These are phyloP conservation scores for Globisporangium emineosum DNA, from an alignment of 352 stramenopile genomes.

Conservation along the genomic window DNA sequence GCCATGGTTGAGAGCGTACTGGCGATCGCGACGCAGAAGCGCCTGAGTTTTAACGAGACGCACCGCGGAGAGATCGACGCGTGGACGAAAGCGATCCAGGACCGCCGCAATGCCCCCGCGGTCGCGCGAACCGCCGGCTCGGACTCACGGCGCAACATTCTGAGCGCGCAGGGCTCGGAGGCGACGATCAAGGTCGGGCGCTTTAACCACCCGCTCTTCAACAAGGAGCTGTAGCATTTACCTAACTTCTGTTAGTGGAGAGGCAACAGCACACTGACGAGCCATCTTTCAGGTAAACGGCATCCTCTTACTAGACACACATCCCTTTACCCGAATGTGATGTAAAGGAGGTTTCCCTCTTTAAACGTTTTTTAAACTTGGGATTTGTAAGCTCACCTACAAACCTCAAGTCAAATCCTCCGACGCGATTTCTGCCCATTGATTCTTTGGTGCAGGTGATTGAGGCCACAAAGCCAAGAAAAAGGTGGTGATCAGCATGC, in stretches of 20 bases:
- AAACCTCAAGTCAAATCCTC: not conserved
- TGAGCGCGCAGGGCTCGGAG: slow-evolving; percentile 37
- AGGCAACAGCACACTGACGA: too few species aligned
- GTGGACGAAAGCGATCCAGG: slow-evolving; percentile 62
- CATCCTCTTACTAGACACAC: not conserved
- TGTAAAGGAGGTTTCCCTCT: not conserved
- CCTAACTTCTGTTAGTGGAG: too few species aligned
- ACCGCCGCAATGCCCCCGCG: slow-evolving; percentile 37
- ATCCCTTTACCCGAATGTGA: not conserved
- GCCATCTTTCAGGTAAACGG: not conserved
- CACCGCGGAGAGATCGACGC: slow-evolving; percentile 53
- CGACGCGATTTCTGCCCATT: slow-evolving; percentile 11
- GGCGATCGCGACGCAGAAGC: slow-evolving; percentile 44
- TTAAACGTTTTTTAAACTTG: not conserved
- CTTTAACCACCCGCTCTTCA: slow-evolving; percentile 78
- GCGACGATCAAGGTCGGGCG: slow-evolving; percentile 56
- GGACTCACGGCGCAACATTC: slow-evolving; percentile 67
- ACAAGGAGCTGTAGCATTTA: slow-evolving; percentile 35
- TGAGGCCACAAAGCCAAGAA: not conserved
- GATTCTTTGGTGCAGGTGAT: slow-evolving; percentile 5
- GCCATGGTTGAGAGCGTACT: slow-evolving; percentile 59
- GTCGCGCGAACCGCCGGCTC: slow-evolving; percentile 39
- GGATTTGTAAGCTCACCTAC: not conserved
- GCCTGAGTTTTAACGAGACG: slow-evolving; percentile 44
- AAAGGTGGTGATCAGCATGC: slow-evolving; percentile 25